Evolutionary conservation across 805 yeast species (phyloP).

Genomic region (Hanseniaspora pseudoguilliermondii): DNA sequence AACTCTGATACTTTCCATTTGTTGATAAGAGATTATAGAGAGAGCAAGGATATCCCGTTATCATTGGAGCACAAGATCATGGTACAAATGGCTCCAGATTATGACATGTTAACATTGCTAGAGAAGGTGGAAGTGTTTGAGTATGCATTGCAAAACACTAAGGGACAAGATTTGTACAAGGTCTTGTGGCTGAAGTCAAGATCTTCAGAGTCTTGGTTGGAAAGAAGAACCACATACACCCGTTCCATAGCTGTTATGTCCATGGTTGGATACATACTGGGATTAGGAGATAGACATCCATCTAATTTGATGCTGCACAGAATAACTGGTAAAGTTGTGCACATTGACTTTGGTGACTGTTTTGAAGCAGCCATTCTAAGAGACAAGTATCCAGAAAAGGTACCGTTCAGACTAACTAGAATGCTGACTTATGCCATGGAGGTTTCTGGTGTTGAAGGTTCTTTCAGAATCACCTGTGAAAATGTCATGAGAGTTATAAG

Average conservation of each 20-base stretch:
- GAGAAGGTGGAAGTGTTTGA: conserved; percentile 96
- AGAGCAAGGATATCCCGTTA: conserved; percentile 72
- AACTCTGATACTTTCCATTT: conserved; percentile 95
- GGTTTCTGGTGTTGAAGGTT: conserved; percentile 95
- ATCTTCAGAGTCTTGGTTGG: conserved; percentile 95
- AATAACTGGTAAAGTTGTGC: conserved; percentile 88
- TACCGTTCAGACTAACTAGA: conserved; percentile 90
- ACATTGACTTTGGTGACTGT: conserved; percentile 98
- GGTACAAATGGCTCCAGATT: conserved; percentile 95
- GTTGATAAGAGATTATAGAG: conserved; percentile 82
- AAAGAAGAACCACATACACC: conserved; percentile 90
- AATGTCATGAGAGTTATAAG: conserved; percentile 92
- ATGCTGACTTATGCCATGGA: conserved; percentile 98
- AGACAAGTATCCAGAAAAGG: conserved; percentile 95
- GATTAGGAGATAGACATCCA: conserved; percentile 96
- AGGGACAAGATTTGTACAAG: conserved; percentile 91
- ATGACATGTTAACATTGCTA: conserved; percentile 72
- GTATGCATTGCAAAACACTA: conserved; percentile 84
- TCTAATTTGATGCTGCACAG: conserved; percentile 91
- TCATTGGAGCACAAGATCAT: conserved; percentile 91
- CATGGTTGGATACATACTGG: conserved; percentile 94
- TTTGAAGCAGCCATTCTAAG: conserved; percentile 94
- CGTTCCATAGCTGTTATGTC: conserved; percentile 96
- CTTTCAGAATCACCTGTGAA: conserved; percentile 90
- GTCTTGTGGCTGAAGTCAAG: conserved; percentile 93